A percentile compares a stretch with the other conserved stretches of the same genome.
These are phyloP conservation scores for Scedosporium aurantiacum DNA, from an alignment of 2,329 filamentous ascomycete genomes.

Conservation along the genomic window DNA sequence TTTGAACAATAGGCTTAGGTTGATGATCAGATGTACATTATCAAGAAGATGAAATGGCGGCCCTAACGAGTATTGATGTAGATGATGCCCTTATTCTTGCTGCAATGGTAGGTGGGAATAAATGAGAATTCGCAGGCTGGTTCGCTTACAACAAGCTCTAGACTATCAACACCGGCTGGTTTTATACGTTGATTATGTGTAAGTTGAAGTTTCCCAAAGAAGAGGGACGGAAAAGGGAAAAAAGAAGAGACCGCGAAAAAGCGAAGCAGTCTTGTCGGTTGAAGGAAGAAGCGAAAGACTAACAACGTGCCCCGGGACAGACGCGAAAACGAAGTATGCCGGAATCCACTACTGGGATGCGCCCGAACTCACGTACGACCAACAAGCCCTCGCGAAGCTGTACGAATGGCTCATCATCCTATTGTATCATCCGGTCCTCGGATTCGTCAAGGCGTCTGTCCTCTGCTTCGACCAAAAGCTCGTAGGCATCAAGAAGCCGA, in stretches of 20 bases:
- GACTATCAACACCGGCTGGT: constrained; percentile 11
- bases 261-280: neutral
- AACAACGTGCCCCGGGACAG: constrained; percentile 1
- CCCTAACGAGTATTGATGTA: constrained; percentile 8
- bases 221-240: neutral
- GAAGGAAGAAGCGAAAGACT: neutral
- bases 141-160: neutral
- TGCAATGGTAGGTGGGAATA: constrained; percentile 10
- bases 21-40: neutral
- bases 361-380: constrained; percentile 9
- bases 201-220: constrained; percentile 6
- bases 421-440: constrained; percentile 12
- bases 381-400: constrained; percentile 10
- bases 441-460: constrained; percentile 27
- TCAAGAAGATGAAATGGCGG: neutral
- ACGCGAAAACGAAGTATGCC: constrained; percentile 11
- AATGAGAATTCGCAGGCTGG: neutral
- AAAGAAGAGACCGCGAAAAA: neutral
- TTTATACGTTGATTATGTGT: constrained; percentile 14
- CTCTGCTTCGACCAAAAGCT: constrained; percentile 27
- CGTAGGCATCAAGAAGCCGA: constrained; percentile 20
- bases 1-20: neutral
- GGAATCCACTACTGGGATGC: constrained; percentile 12
- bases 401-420: constrained; percentile 13
- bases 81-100: constrained; percentile 15